phyloP scores from a whole-genome alignment of 257 asterid species.

The Solanum appendiculatum region DNA sequence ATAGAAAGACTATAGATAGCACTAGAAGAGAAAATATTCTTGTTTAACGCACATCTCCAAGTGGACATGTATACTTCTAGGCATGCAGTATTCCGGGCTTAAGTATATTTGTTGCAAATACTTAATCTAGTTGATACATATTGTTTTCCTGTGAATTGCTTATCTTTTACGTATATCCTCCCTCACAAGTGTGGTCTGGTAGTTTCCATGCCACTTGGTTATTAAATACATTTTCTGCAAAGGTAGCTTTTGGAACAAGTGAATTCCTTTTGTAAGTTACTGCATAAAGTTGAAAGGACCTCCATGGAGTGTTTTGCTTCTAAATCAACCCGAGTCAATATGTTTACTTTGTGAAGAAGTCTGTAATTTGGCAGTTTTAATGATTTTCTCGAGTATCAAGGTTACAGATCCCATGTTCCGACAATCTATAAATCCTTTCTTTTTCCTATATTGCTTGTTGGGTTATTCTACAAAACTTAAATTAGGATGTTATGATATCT shows the following conservation, averaged over 20 bases:
- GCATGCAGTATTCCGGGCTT: not conserved
- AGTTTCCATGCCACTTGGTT: not conserved
- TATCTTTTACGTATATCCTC: not conserved
- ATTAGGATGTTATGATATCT: not conserved
- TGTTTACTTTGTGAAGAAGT: not conserved
- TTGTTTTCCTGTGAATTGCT: not conserved
- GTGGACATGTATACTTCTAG: not conserved
- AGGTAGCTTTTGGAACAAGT: not conserved
- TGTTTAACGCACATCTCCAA: not conserved
- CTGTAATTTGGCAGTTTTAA: not conserved
- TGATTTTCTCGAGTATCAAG: not conserved
- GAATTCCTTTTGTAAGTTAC: not conserved
- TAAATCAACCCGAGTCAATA: not conserved
- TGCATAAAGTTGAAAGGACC: not conserved
- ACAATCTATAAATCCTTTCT: not conserved
- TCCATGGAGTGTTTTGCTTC: not conserved
- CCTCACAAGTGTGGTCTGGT: not conserved
- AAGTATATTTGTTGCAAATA: not conserved
- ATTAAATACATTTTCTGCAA: not conserved
- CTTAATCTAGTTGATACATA: not conserved
- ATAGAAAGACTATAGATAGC: not conserved
- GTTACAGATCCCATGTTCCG: not conserved
- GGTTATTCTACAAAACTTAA: not conserved
- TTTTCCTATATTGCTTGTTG: not conserved
- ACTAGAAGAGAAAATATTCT: not conserved